Conservation (phyloP, 2,329 filamentous ascomycete species). For the Capronia americana region DNA sequence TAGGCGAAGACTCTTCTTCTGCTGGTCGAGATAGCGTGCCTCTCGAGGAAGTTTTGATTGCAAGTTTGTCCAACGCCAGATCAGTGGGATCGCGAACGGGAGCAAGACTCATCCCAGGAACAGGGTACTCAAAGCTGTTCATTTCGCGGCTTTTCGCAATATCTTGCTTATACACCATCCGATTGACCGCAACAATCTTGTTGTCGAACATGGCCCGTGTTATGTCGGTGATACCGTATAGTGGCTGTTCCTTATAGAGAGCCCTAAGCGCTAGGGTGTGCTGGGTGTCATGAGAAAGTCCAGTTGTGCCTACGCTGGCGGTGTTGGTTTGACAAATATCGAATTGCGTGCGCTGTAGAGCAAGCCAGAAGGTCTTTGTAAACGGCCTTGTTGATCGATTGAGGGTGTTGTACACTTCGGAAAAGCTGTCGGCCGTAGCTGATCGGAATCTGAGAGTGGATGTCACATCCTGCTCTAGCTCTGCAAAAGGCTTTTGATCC, state of each 20-base stretch:
- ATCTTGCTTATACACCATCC: neutral
- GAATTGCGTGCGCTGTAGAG: slow-evolving; percentile 26
- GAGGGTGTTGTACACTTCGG: slow-evolving; percentile 21
- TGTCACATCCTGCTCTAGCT: slow-evolving; percentile 16
- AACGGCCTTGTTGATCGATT: slow-evolving; percentile 35
- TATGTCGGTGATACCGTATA: slow-evolving; percentile 21
- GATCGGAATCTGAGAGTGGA: slow-evolving; percentile 19
- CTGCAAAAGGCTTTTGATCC: slow-evolving; percentile 9
- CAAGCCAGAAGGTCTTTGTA: slow-evolving; percentile 44
- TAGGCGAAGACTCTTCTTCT: slow-evolving; percentile 1
- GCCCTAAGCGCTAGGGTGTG: slow-evolving; percentile 12
- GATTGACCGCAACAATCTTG: slow-evolving; percentile 14
- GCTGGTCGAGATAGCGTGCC: neutral
- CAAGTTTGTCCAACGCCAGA: neutral
- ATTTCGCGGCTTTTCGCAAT: neutral
- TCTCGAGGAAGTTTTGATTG: neutral
- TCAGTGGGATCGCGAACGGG: neutral
- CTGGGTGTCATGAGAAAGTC: neutral
- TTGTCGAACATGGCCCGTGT: neutral
- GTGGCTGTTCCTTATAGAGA: slow-evolving; percentile 8
- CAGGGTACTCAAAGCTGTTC: neutral
- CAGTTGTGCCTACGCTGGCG: slow-evolving; percentile 11
- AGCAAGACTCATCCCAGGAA: neutral
- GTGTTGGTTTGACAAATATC: slow-evolving; percentile 13
- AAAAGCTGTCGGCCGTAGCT: slow-evolving; percentile 11